phyloP scores from a whole-genome alignment of 73 alveolate genomes.

The Paramecium primaurelia region DNA sequence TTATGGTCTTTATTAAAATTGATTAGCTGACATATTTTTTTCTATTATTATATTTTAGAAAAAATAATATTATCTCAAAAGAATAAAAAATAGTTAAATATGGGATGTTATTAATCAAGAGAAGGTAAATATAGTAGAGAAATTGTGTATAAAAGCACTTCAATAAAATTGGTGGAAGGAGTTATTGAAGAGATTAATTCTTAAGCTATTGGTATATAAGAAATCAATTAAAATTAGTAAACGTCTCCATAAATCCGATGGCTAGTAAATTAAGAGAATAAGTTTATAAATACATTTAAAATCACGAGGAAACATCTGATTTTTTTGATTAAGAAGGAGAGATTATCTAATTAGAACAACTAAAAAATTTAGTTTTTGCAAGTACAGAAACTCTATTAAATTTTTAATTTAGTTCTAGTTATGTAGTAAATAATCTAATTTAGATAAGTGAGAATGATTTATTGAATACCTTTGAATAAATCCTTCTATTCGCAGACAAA shows the following conservation, averaged over 20 bases:
- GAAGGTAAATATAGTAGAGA: not conserved
- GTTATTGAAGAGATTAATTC: not conserved
- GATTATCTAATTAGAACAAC: not conserved
- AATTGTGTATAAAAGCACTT: not conserved
- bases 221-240: not conserved
- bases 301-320: not conserved
- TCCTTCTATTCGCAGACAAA: not conserved
- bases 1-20: no score
- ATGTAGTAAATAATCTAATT: not conserved
- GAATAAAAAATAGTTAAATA: not conserved
- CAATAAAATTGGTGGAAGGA: not conserved
- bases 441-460: not conserved
- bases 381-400: not conserved
- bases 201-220: not conserved
- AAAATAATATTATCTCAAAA: not conserved
- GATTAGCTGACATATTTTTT: no score
- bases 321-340: not conserved
- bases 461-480: not conserved
- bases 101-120: not conserved
- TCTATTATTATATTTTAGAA: not conserved
- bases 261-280: not conserved
- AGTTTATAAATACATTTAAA: not conserved
- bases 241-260: not conserved
- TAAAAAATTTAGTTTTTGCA: not conserved
- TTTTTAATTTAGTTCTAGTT: not conserved